Evolutionary conservation across 306 rosid genomes (phyloP).

Genomic region (Quercus glauca): DNA sequence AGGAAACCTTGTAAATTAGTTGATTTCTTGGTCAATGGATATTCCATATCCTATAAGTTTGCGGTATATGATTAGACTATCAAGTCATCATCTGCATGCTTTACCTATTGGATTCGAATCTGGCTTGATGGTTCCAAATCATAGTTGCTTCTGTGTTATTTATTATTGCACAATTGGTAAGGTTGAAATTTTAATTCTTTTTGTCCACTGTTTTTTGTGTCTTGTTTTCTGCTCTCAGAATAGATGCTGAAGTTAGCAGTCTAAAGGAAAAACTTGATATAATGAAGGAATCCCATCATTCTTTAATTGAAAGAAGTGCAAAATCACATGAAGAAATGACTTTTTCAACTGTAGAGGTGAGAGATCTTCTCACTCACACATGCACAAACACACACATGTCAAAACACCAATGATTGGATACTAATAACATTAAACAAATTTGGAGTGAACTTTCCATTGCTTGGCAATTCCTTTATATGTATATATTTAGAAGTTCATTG

Average conservation of each 20-base stretch:
- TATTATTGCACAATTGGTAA: constrained; percentile 1
- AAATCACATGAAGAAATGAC: constrained; percentile 30
- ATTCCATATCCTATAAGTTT: background rate
- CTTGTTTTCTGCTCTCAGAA: constrained; percentile 55
- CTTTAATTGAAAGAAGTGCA: constrained; percentile 26
- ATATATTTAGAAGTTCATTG: background rate
- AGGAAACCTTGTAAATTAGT: background rate
- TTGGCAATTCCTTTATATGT: background rate
- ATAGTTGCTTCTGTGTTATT: background rate
- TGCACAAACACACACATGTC: background rate
- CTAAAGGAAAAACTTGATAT: constrained; percentile 63
- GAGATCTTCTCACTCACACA: background rate
- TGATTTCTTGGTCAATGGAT: background rate
- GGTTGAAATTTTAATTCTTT: constrained; percentile 8
- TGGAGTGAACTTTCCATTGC: background rate
- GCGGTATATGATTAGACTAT: background rate
- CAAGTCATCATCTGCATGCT: background rate
- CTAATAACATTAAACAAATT: background rate
- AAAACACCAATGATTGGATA: background rate
- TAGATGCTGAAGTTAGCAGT: constrained; percentile 71
- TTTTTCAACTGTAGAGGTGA: constrained; percentile 43
- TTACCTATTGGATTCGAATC: background rate
- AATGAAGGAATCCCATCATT: constrained; percentile 27
- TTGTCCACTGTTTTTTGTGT: constrained; percentile 24
- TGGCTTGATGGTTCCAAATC: constrained; percentile 7